These are phyloP conservation scores for Pichia cephalocereana DNA, from an alignment of 805 yeast genomes.

Conservation along the genomic window DNA sequence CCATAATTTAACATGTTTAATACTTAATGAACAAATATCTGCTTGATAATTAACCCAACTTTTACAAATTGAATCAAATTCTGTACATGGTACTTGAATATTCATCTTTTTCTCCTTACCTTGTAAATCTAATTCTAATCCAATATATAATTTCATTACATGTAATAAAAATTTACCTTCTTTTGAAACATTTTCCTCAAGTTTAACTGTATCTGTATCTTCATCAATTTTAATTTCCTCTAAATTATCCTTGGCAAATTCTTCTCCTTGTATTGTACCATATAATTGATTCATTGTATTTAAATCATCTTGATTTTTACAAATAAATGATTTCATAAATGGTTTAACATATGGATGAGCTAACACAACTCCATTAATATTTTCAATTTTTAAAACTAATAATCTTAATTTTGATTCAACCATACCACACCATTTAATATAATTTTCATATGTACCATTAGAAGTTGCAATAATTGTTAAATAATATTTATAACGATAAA, in stretches of 20 bases:
- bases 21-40: slow-evolving; percentile 47
- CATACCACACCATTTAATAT: slow-evolving; percentile 84
- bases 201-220: slow-evolving; percentile 21
- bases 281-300: slow-evolving; percentile 29
- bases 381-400: slow-evolving; percentile 76
- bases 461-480: slow-evolving; percentile 76
- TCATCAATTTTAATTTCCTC: slow-evolving; percentile 25
- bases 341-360: slow-evolving; percentile 90
- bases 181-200: slow-evolving; percentile 18
- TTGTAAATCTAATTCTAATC: slow-evolving; percentile 49
- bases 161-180: slow-evolving; percentile 33
- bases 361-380: slow-evolving; percentile 58
- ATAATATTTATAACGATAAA: slow-evolving; percentile 77
- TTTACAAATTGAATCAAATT: slow-evolving; percentile 74
- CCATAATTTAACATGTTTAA: slow-evolving; percentile 65
- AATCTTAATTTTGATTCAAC: slow-evolving; percentile 82
- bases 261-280: slow-evolving; percentile 52
- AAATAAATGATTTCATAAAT: slow-evolving; percentile 43
- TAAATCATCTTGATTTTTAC: slow-evolving; percentile 34
- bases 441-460: slow-evolving; percentile 66
- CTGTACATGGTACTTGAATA: slow-evolving; percentile 83
- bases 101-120: slow-evolving; percentile 61
- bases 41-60: slow-evolving; percentile 62
- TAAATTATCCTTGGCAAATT: slow-evolving; percentile 27
- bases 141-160: slow-evolving; percentile 72